Base-by-base conservation (phyloP, 1,284 basidiomycete genomes). In the Apiotrichum sp. region DNA sequence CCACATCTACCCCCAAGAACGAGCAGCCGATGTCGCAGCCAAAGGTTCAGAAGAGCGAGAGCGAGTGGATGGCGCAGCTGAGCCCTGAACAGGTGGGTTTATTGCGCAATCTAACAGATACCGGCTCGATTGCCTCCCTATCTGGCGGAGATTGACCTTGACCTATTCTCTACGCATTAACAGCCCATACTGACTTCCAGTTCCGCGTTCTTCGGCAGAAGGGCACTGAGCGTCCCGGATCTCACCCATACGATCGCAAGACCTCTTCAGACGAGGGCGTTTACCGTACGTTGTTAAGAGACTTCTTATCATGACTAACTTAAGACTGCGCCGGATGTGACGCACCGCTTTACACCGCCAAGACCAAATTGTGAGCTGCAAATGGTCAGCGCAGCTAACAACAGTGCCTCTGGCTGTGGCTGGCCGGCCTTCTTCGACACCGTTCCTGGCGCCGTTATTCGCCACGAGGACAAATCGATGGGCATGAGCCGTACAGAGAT, bases 341-440 rank as follows among this genome's bases (percentile, higher is more conserved):
- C 50, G 73, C 75, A 0, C 76, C 77, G 4, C 62, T 95, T 46
- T 93, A 93, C 80, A 88, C 86, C 78, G 89, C 88, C 66, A 81
- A 80, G 35, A 92, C 89, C 62, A 97, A 97, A 77, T 97, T 96
- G 73, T 75, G 52, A 64, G 72, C 65, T 39, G 2, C 1, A 8
- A 13, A 32, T 8, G 29, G 31, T 2, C 14, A 6, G 3, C 35
- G 10, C 6, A 22, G 52, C 58, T 65, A 47, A 66, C 52, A n/a
- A 7, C 48, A 75, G 72, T 77, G 82, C 88, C 66, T 91, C 88
- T 55, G 90, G 91, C 9, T 97, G 92, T 68, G 93, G 92, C 35
- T 97, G 92, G 92, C 93, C 92, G n/a, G 92, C 92, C 0, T 97
- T 93, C 81, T 97, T 88, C 72, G 92, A 95, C 69, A 89, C 90